Conservation (phyloP, 2,329 filamentous ascomycete species). For the Blastomyces emzantsi region DNA sequence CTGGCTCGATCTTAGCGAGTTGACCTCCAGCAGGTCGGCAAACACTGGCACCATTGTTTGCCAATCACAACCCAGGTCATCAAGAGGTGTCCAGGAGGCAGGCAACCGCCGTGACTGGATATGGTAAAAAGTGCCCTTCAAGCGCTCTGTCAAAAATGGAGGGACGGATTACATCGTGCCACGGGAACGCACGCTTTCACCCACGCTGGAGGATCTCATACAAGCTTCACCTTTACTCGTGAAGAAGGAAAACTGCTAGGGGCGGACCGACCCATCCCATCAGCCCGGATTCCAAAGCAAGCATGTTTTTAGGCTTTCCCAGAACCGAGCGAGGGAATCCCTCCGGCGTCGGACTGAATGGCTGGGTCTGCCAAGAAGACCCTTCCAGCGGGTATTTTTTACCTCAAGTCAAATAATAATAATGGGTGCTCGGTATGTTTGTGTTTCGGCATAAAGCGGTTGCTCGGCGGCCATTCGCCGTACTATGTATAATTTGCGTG, state of each 20-base stretch:
- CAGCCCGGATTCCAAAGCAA: background rate
- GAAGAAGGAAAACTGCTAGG: background rate
- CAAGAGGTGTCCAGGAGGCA: background rate
- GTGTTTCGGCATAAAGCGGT: background rate
- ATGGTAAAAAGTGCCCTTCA: background rate
- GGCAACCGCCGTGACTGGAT: background rate
- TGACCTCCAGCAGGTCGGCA: background rate
- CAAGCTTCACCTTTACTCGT: background rate
- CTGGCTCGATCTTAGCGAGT: background rate
- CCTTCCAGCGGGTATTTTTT: constrained; percentile 3
- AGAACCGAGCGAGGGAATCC: background rate
- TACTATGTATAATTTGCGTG: background rate
- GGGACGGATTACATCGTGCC: background rate
- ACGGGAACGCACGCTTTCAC: background rate
- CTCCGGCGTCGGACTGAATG: background rate
- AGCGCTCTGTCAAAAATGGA: background rate
- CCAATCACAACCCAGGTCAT: background rate
- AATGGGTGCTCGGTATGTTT: background rate
- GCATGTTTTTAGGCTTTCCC: background rate
- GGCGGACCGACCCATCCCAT: background rate
- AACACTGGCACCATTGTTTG: background rate
- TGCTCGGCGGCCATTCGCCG: too few relatives aligned
- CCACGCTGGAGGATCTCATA: background rate
- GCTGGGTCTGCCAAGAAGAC: background rate
- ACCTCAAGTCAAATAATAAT: background rate